phyloP scores from a whole-genome alignment of 192 early-diverging fungal species.

The Backusella westeae region DNA sequence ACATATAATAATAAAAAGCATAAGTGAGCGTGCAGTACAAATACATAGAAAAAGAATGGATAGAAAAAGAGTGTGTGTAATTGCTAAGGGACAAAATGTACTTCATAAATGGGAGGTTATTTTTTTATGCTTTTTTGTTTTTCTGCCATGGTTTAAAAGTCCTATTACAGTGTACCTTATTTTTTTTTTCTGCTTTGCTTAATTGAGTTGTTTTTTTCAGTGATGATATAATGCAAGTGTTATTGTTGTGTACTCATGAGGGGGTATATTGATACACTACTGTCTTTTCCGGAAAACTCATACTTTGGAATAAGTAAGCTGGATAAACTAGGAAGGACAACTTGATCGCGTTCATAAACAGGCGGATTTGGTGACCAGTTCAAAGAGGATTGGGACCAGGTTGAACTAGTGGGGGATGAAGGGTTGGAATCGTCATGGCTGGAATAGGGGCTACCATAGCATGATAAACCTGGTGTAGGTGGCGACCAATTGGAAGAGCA shows the following conservation, averaged over 20 bases:
- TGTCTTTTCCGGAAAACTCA: neutral
- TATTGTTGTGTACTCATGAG: neutral
- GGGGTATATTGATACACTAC: neutral
- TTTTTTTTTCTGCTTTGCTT: constrained; percentile 5
- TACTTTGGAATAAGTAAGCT: neutral
- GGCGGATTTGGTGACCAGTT: neutral
- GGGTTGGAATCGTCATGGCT: constrained; percentile 18
- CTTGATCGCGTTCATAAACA: constrained; percentile 1
- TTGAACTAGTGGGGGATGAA: constrained; percentile 22
- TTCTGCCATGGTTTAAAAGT: neutral
- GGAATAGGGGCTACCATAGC: neutral
- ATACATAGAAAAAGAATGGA: neutral
- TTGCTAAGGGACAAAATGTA: neutral
- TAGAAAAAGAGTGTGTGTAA: neutral
- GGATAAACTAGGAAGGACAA: constrained; percentile 18
- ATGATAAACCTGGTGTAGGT: constrained; percentile 6
- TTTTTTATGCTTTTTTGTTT: constrained; percentile 3
- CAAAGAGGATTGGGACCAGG: constrained; percentile 12
- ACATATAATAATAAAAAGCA: neutral
- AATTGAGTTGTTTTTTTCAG: neutral
- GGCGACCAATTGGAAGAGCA: constrained; percentile 1
- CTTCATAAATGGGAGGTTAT: neutral
- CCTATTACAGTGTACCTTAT: neutral
- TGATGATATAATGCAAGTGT: neutral
- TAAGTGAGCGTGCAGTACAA: neutral